A percentile compares a stretch with the other conserved stretches of the same genome.
These are phyloP conservation scores for Paraglomus brasilianum DNA, from an alignment of 192 early-diverging fungal genomes.

Conservation along the genomic window DNA sequence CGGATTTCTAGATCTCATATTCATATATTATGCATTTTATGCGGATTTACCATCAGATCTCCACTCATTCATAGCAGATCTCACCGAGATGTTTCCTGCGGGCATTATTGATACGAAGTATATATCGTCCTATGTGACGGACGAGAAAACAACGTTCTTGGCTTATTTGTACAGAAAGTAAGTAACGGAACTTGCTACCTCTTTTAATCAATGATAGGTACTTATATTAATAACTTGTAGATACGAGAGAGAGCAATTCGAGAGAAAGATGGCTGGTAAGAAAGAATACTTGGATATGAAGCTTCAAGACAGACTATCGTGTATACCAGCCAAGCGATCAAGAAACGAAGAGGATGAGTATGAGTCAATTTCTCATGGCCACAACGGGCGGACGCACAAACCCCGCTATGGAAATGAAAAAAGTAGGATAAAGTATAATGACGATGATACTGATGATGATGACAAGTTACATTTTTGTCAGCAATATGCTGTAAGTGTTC, in stretches of 20 bases:
- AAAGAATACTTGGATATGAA: conserved; percentile 13
- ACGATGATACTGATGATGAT: too few species aligned
- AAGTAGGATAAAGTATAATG: too few species aligned
- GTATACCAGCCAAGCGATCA: background rate
- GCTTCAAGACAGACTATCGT: conserved; percentile 2
- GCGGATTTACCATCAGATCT: conserved; percentile 71
- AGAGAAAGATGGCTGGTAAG: background rate
- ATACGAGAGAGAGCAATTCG: conserved; percentile 32
- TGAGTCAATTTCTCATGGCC: background rate
- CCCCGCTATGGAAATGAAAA: too few species aligned
- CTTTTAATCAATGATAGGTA: too few species aligned
- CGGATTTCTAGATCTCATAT: conserved; percentile 90
- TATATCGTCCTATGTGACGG: conserved; percentile 64
- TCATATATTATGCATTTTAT: conserved; percentile 89
- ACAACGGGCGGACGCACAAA: background rate
- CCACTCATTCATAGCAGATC: conserved; percentile 70
- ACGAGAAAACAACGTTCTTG: conserved; percentile 65
- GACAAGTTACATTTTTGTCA: conserved; percentile 60
- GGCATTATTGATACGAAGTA: conserved; percentile 96
- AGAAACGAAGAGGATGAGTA: conserved; percentile 2
- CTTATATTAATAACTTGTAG: background rate
- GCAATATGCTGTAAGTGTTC: conserved; percentile 76
- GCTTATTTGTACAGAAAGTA: conserved; percentile 68
- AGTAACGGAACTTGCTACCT: conserved; percentile 21
- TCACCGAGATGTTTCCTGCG: conserved; percentile 78